Evolutionary conservation across 768 basidiomycete genomes (phyloP).

Genomic region (Pleurotus eryngii): DNA sequence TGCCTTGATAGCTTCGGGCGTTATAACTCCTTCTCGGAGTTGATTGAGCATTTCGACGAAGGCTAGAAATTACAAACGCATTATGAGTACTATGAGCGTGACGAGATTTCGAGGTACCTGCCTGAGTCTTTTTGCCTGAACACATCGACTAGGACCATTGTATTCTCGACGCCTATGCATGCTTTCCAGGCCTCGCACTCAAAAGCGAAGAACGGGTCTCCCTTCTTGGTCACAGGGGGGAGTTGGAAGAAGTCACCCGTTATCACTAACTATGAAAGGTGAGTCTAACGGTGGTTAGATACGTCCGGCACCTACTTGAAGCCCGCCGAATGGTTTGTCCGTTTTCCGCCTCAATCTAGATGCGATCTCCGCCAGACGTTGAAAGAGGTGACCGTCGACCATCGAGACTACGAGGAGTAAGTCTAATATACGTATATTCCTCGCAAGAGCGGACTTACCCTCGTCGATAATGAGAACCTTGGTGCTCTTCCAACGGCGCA

Average conservation of each 20-base stretch:
- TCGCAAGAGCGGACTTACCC: slow-evolving; percentile 29
- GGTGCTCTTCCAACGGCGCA: slow-evolving; percentile 62
- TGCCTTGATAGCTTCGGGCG: slow-evolving; percentile 22
- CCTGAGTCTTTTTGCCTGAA: slow-evolving; percentile 74
- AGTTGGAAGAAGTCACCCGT: slow-evolving; percentile 88
- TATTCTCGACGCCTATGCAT: slow-evolving; percentile 45
- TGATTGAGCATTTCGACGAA: slow-evolving; percentile 77
- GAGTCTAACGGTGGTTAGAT: background rate
- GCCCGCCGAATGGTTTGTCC: slow-evolving; percentile 65
- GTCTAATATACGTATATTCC: slow-evolving; percentile 14
- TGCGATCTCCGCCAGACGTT: slow-evolving; percentile 65
- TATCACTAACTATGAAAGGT: slow-evolving; percentile 50
- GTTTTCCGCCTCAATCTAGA: slow-evolving; percentile 43
- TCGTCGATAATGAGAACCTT: slow-evolving; percentile 63
- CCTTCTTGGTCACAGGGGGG: slow-evolving; percentile 64
- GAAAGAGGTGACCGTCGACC: slow-evolving; percentile 73
- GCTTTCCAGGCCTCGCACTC: slow-evolving; percentile 63
- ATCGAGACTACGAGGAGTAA: slow-evolving; percentile 60
- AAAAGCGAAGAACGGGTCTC: slow-evolving; percentile 62
- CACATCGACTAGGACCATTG: slow-evolving; percentile 66
- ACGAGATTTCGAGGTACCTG: slow-evolving; percentile 24
- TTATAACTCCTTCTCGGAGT: slow-evolving; percentile 54
- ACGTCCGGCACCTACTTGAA: slow-evolving; percentile 45
- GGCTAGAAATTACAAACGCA: slow-evolving; percentile 27
- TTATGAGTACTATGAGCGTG: too few species aligned